Evolutionary conservation across 2,329 filamentous ascomycete genomes (phyloP), one percentile per base, ranked within the genome.

Genomic region (Epichloe hybrida): DNA sequence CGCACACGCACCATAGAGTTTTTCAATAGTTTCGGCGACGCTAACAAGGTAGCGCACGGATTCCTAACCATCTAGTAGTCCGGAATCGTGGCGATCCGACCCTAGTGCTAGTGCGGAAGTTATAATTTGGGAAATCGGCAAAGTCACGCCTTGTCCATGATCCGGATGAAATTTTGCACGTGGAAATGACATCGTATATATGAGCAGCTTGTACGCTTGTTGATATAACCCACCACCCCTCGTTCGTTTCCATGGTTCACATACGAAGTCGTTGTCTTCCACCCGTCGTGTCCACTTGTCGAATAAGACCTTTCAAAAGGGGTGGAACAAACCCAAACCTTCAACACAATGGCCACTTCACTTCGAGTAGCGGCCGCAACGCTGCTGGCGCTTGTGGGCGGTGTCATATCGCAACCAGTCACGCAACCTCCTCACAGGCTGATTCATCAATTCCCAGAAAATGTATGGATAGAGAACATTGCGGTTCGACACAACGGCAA

Each of bases 381-480:
- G 20, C 45, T 47, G 45, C 45, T 47, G 35, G 20, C 45, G 5
- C 45, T 47, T 13, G 15, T 31, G 12, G 35, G 45, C 35, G 12
- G 17, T 8, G 45, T 35, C 45, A 5, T 7, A 27, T 38, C 45
- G 13, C 34, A 27, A 41, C 37, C 15, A 23, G 6, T 13, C 11
- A 20, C 36, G 23, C 31, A 21, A n/a, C n/a, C 36, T 12, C 23
- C 21, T 34, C 48, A 42, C 27, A 39, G 49, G 11, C 17, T 46
- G n/a, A 9, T 50, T 17, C 37, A 51, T 34, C 46, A 51, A 21
- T 49, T 51, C 17, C 49, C 49, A 3, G 31, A 36, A 2, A 31
- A 37, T 3, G 23, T 39, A 3, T 54, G 52, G 52, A 21, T 52
- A 9, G 52, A 54, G 17, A 52, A 54, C 39, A 47, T 54, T 13